Conservation (phyloP, 768 basidiomycete genomes). For the Daedalea quercina region DNA sequence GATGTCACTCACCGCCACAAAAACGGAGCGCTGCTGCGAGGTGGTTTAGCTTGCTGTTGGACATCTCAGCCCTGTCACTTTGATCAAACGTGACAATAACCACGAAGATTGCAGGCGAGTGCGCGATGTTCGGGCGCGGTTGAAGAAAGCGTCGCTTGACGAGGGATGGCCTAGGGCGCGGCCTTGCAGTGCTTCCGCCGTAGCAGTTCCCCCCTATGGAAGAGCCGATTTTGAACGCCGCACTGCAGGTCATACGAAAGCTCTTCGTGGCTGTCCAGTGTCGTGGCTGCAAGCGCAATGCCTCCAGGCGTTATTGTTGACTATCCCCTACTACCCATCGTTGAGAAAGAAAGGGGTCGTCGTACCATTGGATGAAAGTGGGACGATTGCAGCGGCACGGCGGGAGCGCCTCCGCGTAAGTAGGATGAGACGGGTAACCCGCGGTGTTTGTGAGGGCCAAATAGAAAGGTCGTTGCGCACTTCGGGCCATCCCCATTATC, state of each 20-base stretch:
- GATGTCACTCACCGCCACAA: not conserved
- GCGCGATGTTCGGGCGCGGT: no score
- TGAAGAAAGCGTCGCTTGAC: no score
- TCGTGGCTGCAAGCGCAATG: no score
- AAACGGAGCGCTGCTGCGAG: not conserved
- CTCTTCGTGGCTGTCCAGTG: no score
- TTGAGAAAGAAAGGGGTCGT: not conserved
- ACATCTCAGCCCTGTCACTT: no score
- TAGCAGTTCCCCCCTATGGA: not conserved
- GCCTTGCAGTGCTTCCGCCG: not conserved
- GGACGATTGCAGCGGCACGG: conserved; percentile 1
- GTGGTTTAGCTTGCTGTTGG: not conserved
- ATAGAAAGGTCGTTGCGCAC: conserved; percentile 11
- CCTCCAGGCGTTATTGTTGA: not conserved
- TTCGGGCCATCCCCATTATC: conserved; percentile 10
- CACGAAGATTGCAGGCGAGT: no score
- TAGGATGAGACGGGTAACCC: not conserved
- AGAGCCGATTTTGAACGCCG: not conserved
- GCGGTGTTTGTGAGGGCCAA: conserved; percentile 17
- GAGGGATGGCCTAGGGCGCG: no score
- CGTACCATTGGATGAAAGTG: conserved; percentile 10
- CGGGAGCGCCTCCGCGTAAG: conserved; percentile 2
- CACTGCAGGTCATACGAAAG: not conserved
- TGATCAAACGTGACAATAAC: no score
- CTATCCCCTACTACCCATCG: not conserved